phyloP scores from a whole-genome alignment of 495 filamentous ascomycete genomes.

The Coniosporium apollinis region DNA sequence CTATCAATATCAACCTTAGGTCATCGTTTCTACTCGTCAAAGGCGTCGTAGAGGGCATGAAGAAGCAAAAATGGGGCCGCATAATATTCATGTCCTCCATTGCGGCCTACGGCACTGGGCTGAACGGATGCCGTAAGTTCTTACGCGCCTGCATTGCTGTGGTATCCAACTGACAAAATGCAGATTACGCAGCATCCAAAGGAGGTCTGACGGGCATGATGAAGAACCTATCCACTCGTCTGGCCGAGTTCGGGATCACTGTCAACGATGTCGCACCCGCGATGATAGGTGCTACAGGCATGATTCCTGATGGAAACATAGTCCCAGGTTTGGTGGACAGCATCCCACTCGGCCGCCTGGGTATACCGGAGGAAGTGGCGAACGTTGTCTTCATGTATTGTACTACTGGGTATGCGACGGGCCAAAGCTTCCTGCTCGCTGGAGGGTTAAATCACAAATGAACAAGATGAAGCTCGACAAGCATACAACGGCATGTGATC shows the following conservation, averaged over 20 bases:
- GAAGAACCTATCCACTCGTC: constrained; percentile 44
- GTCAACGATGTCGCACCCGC: constrained; percentile 63
- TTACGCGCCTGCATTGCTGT: not conserved
- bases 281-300: constrained; percentile 43
- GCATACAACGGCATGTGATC: too few relatives aligned
- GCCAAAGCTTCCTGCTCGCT: constrained; percentile 18
- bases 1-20: constrained; percentile 45
- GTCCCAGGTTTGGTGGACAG: constrained; percentile 17
- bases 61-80: constrained; percentile 42
- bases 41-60: constrained; percentile 48
- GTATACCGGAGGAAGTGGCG: constrained; percentile 48
- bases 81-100: constrained; percentile 55
- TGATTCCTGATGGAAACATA: constrained; percentile 15
- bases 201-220: constrained; percentile 46
- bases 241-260: constrained; percentile 48
- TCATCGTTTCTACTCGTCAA: constrained; percentile 50
- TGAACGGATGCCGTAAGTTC: constrained; percentile 44
- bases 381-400: constrained; percentile 52
- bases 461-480: too few relatives aligned
- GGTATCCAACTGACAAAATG: constrained; percentile 1
- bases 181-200: constrained; percentile 52
- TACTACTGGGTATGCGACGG: constrained; percentile 52
- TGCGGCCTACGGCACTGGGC: constrained; percentile 45
- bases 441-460: constrained; percentile 21
- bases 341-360: constrained; percentile 47